Evolutionary conservation across 2,329 filamentous ascomycete species (phyloP), one percentile per base, ranked within the genome.

Genomic region (Arachnopeziza araneosa): DNA sequence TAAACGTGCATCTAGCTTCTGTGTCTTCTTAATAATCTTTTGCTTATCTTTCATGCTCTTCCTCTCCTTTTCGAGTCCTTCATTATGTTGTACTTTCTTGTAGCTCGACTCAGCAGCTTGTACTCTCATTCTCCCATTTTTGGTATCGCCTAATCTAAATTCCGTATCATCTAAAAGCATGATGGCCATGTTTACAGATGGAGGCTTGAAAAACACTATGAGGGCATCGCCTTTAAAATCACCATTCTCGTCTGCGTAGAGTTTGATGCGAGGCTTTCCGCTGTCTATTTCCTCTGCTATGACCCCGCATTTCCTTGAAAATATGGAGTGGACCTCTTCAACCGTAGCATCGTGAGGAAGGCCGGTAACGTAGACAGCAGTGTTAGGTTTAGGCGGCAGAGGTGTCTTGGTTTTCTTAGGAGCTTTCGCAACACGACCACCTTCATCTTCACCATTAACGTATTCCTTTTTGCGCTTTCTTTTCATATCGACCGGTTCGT

Each of bases 201-300:
- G 92, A 0, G 92, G 89, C 68, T 95, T 91, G 82, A 96, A 97
- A 77, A 96, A 99, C 44, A 98, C 90, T 58, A 99, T 80, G 32
- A 99, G 81, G 1, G 91, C 93, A 72, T 98, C 93, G 62, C 95
- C 95, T 72, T 97, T 98, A 80, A 96, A 96, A 19, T 85, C 83
- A 22, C 92, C 95, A 1, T 87, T 76, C 1, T 89, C 85, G 72
- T 97, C 87, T 22, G 80, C 85, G 76, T 99, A 99, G 74, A 99
- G 85, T 77, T 96, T 98, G 76, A 99, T 93, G 48, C 95, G 88
- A 52, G 91, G 91, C 52, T 86, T 84, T 59, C 91, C 90, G 69
- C 87, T 92, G 70, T 97, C 93, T 65, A 96, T 93, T 75, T 96
- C 90, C 75, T 98, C 93, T 54, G 93, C 91, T 65, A 99, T 93